phyloP scores from a whole-genome alignment of 345 rosid genomes.

The Aquilaria malaccensis region DNA sequence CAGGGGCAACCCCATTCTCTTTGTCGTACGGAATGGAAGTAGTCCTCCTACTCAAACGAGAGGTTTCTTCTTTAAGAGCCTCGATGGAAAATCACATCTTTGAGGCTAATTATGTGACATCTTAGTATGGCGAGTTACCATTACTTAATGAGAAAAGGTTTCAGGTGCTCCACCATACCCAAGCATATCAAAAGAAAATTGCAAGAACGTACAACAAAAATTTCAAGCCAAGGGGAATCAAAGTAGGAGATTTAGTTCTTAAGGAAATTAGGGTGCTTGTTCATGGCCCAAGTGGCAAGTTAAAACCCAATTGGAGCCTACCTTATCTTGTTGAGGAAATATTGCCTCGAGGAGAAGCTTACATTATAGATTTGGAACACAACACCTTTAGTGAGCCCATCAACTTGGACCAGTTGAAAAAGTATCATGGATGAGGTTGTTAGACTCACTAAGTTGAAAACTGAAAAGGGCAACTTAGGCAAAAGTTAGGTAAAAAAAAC shows the following conservation, averaged over 20 bases:
- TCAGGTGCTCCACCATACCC: background rate
- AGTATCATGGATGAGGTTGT: no score
- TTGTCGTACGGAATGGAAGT: background rate
- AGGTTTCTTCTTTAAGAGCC: background rate
- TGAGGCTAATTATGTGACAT: background rate
- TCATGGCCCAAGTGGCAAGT: background rate
- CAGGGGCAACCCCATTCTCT: background rate
- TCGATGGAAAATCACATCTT: background rate
- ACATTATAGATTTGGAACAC: no score
- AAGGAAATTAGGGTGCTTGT: background rate
- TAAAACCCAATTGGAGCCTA: no score
- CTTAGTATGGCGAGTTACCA: background rate
- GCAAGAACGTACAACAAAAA: background rate
- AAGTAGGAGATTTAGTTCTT: background rate
- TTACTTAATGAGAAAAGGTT: background rate
- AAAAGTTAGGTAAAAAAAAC: no score
- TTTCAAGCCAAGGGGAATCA: background rate
- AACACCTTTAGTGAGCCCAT: no score
- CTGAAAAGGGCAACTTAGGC: no score
- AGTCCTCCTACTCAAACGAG: background rate
- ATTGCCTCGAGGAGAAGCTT: no score
- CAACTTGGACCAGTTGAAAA: no score
- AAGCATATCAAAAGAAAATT: background rate
- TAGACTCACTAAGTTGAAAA: no score
- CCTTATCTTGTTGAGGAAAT: no score